Evolutionary conservation across 768 basidiomycete species (phyloP), one percentile per base, ranked within the genome.

Genomic region (Tylopilus rubrobrunneus): DNA sequence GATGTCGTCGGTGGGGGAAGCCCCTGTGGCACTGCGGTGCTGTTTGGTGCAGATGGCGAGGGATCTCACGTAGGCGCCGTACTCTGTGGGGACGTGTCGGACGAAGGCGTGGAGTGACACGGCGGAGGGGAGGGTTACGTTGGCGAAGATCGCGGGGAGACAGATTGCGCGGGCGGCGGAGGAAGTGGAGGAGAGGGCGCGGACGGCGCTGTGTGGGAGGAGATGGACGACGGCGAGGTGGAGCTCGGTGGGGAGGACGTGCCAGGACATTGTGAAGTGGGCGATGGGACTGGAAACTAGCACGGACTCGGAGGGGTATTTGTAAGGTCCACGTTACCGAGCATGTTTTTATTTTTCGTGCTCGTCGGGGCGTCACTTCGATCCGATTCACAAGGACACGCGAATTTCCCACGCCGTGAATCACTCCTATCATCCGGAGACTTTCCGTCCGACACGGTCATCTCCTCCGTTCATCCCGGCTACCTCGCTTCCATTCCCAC

Each of bases 181-280:
- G 67, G 80, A 75, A 2, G 81, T 78, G 15, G 65, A 60, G 17
- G 86, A 73, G 56, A 87, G 74, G 0, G 76, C 64, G 23, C 73
- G 69, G 33, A 80, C 67, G 53, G 81, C 79, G 56, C 63, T 52
- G 21, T 65, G 58, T 44, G 74, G 75, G 60, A 87, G 77, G 53
- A 69, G 64, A 42, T 74, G 78, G 44, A 85, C 69, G 66, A 89
- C 61, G 27, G 78, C 71, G 60, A 85, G 75, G 69, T 81, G 82
- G 67, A 89, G 81, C 58, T 89, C 87, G 0, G 73, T 72, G 43
- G 87, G 87, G 58, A 89, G 83, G 23, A 67, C 47, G 56, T 74
- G 62, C 87, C 87, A 88, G 47, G 69, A 54, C 56, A 67, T 61
- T 48, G 12, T 39, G 21, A 46, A 33, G 23, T 9, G 17, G 7